Conservation (phyloP, 2,329 filamentous ascomycete genomes). For the Whalleya microplaca region DNA sequence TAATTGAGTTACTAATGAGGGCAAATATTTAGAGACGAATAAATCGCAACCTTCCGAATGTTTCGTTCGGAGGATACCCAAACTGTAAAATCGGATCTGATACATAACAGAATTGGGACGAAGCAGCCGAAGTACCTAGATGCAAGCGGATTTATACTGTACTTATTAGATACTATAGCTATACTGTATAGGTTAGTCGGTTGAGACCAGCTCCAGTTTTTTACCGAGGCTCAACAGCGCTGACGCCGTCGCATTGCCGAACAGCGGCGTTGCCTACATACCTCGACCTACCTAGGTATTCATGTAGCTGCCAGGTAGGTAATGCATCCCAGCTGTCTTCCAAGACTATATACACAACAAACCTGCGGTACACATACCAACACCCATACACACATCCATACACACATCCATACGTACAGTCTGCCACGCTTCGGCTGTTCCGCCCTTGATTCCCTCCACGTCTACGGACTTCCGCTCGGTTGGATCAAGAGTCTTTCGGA, state of each 20-base stretch:
- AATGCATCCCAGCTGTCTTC: background rate
- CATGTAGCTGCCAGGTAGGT: no score
- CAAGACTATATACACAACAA: no score
- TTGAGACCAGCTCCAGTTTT: background rate
- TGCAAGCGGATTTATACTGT: background rate
- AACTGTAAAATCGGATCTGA: background rate
- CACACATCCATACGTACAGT: no score
- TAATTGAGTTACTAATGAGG: background rate
- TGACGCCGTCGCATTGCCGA: background rate
- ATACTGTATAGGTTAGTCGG: no score
- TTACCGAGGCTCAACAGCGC: background rate
- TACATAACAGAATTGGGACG: background rate
- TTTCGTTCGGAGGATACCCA: no score
- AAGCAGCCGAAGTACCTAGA: background rate
- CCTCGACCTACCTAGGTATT: no score
- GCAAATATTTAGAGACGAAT: no score
- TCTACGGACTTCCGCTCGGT: background rate
- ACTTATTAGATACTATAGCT: no score
- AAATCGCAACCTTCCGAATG: no score
- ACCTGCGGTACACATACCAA: no score
- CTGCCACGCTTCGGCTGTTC: no score
- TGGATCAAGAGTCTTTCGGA: background rate
- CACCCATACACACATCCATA: no score
- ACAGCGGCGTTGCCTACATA: background rate
- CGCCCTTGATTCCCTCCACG: background rate